phyloP scores from a whole-genome alignment of 805 yeast genomes.

The Myxozyma neglecta region DNA sequence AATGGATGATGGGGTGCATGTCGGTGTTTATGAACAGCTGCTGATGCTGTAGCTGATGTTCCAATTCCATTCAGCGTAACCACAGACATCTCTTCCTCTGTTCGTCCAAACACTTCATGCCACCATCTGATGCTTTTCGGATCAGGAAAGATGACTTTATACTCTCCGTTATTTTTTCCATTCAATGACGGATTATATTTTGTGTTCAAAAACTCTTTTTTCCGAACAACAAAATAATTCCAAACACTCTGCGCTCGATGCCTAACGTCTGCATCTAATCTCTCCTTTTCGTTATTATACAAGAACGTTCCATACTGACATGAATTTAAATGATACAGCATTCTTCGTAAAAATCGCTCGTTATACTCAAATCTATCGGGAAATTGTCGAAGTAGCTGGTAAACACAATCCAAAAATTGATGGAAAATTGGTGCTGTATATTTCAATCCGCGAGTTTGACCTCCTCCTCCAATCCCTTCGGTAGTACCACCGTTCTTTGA shows the following conservation, averaged over 20 bases:
- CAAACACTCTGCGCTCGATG: conserved; percentile 74
- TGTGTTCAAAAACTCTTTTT: conserved; percentile 63
- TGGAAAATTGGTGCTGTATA: conserved; percentile 90
- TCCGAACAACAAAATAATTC: conserved; percentile 86
- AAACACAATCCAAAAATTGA: conserved; percentile 87
- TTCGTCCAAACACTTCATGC: conserved; percentile 79
- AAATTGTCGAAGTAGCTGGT: conserved; percentile 69
- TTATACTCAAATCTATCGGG: conserved; percentile 81
- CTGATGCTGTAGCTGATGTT: conserved; percentile 20
- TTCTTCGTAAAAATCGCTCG: conserved; percentile 78
- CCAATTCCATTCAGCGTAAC: conserved; percentile 28
- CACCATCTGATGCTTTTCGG: conserved; percentile 75
- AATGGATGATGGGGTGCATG: conserved; percentile 5
- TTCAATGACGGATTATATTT: conserved; percentile 42
- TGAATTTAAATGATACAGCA: conserved; percentile 84
- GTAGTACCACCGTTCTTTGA: conserved; percentile 12
- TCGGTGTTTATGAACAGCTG: conserved; percentile 8
- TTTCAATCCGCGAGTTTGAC: conserved; percentile 39
- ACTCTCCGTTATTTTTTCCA: conserved; percentile 38
- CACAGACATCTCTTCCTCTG: conserved; percentile 63
- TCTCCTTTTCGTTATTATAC: conserved; percentile 69
- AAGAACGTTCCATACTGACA: conserved; percentile 94
- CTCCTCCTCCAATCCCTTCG: conserved; percentile 14
- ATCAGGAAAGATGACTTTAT: conserved; percentile 57
- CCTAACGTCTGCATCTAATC: conserved; percentile 46